Evolutionary conservation across 31 red algal genomes (phyloP).

Genomic region (Odonthalia washingtoniensis): DNA sequence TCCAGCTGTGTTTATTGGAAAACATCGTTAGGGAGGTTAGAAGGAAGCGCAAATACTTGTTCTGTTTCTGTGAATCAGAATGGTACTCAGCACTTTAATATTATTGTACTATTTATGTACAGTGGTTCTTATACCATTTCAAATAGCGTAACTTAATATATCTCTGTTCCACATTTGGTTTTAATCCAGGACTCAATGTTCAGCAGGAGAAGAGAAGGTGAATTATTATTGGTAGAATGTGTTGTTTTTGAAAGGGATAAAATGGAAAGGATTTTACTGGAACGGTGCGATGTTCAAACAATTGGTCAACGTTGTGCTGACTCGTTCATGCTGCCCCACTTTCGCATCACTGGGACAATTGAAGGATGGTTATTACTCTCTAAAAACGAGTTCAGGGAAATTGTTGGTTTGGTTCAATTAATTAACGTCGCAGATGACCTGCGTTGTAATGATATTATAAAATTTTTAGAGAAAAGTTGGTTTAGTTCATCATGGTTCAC

Average conservation of each 20-base stretch:
- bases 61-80: neutral
- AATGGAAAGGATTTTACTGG: neutral
- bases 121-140: neutral
- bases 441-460: neutral
- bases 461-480: neutral
- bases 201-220: neutral
- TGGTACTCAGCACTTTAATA: no score
- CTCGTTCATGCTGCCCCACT: neutral
- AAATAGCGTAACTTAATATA: conserved; percentile 21
- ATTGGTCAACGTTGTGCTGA: neutral
- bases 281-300: neutral
- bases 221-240: neutral
- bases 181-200: neutral
- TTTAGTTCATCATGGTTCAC: conserved; percentile 26
- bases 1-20: neutral
- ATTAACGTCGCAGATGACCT: neutral
- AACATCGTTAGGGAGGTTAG: no score
- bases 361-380: neutral
- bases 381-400: no score
- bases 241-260: neutral
- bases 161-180: neutral
- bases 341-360: conserved; percentile 16
- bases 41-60: no score
- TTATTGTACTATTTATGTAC: neutral
- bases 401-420: no score